These are phyloP conservation scores for Cryptococcus maquisensis DNA, from an alignment of 1,284 basidiomycete genomes.

Conservation along the genomic window DNA sequence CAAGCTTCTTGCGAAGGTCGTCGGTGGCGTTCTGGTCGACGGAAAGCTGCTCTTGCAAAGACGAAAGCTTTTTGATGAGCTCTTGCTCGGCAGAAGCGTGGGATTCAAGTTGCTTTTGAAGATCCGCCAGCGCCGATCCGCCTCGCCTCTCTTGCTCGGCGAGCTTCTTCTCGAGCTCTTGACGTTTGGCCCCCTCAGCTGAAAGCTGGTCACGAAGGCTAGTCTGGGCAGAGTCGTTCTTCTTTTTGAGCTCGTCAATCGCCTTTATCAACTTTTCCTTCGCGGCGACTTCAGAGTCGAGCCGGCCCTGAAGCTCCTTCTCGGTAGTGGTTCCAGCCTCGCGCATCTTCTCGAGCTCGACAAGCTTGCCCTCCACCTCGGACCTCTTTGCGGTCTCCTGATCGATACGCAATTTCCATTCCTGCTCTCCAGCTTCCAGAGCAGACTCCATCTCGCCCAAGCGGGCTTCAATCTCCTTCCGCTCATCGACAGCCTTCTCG, in stretches of 20 bases:
- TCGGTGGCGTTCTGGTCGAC: neutral
- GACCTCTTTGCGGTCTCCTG: neutral
- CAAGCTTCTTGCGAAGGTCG: neutral
- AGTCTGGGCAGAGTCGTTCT: neutral
- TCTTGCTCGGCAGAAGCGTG: neutral
- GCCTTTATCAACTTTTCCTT: neutral
- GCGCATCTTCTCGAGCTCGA: neutral
- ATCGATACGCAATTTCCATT: neutral
- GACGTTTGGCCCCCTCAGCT: neutral
- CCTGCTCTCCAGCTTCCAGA: neutral
- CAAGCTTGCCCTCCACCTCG: conserved; percentile 4
- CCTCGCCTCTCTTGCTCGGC: neutral
- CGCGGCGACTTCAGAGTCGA: neutral
- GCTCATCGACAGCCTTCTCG: conserved; percentile 2
- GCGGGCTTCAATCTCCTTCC: conserved; percentile 7
- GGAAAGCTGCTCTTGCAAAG: neutral
- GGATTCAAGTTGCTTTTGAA: neutral
- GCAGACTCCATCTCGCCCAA: conserved; percentile 5
- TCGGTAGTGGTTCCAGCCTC: conserved; percentile 1
- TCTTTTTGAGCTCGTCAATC: neutral
- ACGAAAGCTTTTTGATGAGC: neutral
- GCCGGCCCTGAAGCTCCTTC: neutral
- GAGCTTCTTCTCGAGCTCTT: neutral
- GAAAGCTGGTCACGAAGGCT: neutral
- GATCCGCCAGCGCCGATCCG: neutral